These are phyloP conservation scores for Leccinum longicurvipes DNA, from an alignment of 768 basidiomycete genomes.

Conservation along the genomic window DNA sequence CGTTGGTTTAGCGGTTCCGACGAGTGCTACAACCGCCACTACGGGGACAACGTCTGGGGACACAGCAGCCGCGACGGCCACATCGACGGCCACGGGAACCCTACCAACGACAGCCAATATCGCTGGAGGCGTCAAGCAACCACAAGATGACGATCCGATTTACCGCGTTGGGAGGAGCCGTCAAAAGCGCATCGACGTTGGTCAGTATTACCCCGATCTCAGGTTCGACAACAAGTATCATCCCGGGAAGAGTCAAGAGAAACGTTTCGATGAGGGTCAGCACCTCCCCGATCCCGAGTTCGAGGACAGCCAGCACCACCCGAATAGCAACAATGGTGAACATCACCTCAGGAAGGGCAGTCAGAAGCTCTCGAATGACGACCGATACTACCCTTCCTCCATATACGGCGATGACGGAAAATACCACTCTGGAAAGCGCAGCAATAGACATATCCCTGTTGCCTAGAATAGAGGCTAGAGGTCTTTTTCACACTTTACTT, in stretches of 20 bases:
- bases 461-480: not conserved
- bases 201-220: slow-evolving; percentile 7
- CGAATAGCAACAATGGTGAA: not conserved
- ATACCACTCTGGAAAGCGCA: slow-evolving; percentile 6
- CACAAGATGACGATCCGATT: not conserved
- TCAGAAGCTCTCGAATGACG: slow-evolving; percentile 1
- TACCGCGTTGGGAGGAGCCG: not conserved
- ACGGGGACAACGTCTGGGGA: not conserved
- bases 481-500: slow-evolving; percentile 1
- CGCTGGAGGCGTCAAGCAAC: not conserved
- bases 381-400: not conserved
- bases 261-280: slow-evolving; percentile 12
- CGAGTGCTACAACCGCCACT: not conserved
- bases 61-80: not conserved
- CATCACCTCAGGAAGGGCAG: not conserved
- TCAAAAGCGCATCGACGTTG: slow-evolving; percentile 8
- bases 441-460: not conserved
- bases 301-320: not conserved
- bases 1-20: not conserved
- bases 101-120: not conserved
- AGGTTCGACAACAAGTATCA: slow-evolving; percentile 8
- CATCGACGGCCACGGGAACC: not conserved
- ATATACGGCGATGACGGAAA: slow-evolving; percentile 5
- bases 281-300: slow-evolving; percentile 9
- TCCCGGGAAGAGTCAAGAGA: not conserved